Conservation (phyloP, 2,329 filamentous ascomycete species). For the Alternaria viburni region DNA sequence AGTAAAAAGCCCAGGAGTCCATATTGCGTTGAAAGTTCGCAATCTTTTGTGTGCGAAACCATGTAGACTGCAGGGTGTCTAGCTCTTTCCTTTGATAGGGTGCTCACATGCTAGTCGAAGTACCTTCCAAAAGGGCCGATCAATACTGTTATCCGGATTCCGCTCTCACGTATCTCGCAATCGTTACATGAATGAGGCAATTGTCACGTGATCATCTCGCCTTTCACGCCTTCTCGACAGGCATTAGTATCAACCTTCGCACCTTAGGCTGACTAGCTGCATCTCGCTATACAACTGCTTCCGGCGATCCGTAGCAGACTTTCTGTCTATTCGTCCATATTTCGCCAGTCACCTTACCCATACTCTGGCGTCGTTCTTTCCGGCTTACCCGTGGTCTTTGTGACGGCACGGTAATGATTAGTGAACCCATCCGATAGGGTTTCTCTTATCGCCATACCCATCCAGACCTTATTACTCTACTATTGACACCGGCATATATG, state of each 20-base stretch:
- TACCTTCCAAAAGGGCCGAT: no score
- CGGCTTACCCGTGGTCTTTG: neutral
- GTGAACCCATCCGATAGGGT: neutral
- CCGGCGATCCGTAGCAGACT: fast-evolving
- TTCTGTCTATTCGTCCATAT: fast-evolving
- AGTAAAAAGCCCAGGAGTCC: neutral
- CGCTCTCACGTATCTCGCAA: no score
- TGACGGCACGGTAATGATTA: neutral
- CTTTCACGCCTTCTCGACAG: no score
- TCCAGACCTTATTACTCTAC: neutral
- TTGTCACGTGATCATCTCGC: no score
- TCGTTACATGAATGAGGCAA: no score
- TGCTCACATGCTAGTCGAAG: no score
- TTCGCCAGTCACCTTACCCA: neutral
- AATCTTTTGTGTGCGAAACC: no score
- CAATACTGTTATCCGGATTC: no score
- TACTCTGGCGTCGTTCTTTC: neutral
- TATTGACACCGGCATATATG: neutral
- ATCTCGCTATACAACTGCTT: neutral
- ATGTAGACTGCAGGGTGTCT: no score
- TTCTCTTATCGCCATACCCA: neutral
- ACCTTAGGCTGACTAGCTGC: fast-evolving
- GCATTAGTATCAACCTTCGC: no score
- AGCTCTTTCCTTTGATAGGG: no score
- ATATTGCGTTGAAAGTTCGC: no score